Base-by-base conservation (phyloP, 1,284 basidiomycete species). In the Moesziomyces parantarcticus region DNA sequence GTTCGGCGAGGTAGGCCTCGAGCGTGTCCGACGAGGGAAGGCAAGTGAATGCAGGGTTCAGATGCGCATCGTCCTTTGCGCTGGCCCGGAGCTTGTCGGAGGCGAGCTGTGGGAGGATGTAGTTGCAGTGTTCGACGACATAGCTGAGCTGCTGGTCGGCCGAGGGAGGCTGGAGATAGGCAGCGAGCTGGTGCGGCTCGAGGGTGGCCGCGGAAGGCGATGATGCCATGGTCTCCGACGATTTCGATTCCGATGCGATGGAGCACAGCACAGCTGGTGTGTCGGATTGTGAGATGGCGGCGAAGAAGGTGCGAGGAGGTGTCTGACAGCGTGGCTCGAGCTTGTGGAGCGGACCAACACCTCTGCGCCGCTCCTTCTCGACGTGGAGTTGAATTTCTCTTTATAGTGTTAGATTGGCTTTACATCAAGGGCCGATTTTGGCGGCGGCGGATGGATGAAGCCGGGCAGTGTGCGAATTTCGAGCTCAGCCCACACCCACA, bases 101-200 rank as follows among this genome's bases (percentile, higher is more conserved):
- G 18, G 65, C 66, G 7, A 74, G 62, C 59, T 62, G 58, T 3
- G 71, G 65, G 16, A 74, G 60, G 32, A 67, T 43, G 48, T 64
- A 62, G 56, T 69, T 69, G 51, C 66, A 61, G 36, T 74, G 71
- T 23, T 74, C 44, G 25, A 69, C 52, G 44, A 74, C 65, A 29
- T 65, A 58, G 39, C n/a, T 25, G 45, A 58, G 26, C 40, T 54
- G 60, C 34, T 64, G 39, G 7, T 58, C 36, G 25, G 47, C 26
- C 1, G 60, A 50, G 18, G 70, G 70, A 14, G 56, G 53, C n/a
- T 53, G 32, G 18, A 73, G 55, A 23, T 40, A 50, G 18, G 54
- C 26, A 39, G 53, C 41, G 7, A 73, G 53, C 41, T 73, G 64
- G 42, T 65, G 70, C 6, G 67, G 67, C 18, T 70, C 54, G 23